Evolutionary conservation across 2,329 filamentous ascomycete species (phyloP).

Genomic region (Paecilomyces variotii): DNA sequence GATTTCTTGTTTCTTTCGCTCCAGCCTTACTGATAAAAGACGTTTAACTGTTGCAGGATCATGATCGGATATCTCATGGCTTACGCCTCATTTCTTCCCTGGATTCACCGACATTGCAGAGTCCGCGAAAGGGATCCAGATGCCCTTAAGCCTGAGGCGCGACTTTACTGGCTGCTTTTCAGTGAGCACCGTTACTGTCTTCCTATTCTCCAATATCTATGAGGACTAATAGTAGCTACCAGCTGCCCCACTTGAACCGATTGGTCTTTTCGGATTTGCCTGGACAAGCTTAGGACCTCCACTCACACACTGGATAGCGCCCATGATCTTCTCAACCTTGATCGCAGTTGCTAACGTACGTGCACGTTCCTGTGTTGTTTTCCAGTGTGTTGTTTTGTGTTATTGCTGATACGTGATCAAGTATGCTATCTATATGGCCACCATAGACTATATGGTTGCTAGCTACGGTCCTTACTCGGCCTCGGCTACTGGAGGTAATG

Average conservation of each 20-base stretch:
- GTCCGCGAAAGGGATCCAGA: conserved; percentile 33
- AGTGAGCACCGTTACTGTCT: conserved; percentile 19
- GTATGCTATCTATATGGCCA: conserved; percentile 52
- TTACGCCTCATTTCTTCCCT: conserved; percentile 48
- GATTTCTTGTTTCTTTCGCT: background rate
- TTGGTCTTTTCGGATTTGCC: conserved; percentile 55
- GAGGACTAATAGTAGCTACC: background rate
- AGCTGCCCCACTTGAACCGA: conserved; percentile 48
- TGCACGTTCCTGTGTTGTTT: conserved; percentile 13
- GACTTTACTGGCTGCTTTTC: conserved; percentile 52
- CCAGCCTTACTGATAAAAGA: background rate
- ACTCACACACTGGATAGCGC: conserved; percentile 51
- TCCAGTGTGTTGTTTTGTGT: background rate
- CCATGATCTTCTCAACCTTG: conserved; percentile 50
- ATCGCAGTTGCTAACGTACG: conserved; percentile 55
- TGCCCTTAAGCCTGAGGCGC: conserved; percentile 53
- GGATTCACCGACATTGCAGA: conserved; percentile 38
- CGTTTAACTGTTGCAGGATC: conserved; percentile 23
- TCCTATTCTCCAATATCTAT: background rate
- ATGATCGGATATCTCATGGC: conserved; percentile 51
- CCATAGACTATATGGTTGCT: conserved; percentile 61
- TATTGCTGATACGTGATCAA: conserved; percentile 6
- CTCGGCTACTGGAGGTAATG: conserved; percentile 59
- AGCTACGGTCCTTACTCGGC: conserved; percentile 57
- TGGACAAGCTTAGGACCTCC: conserved; percentile 51